These are phyloP conservation scores for Candida xyloterini DNA, from an alignment of 805 yeast genomes.

Conservation along the genomic window DNA sequence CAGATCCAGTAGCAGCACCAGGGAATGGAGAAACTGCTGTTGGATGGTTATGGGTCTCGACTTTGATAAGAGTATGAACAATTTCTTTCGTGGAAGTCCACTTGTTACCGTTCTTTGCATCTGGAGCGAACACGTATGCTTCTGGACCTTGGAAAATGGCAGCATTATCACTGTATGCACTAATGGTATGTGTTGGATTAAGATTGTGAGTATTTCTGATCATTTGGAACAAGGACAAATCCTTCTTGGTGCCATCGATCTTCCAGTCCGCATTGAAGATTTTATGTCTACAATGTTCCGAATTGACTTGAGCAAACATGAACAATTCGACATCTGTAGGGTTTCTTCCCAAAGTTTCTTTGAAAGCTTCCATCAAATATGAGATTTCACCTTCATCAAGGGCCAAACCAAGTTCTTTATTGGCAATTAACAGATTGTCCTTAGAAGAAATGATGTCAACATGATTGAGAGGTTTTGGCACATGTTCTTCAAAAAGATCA, in stretches of 20 bases:
- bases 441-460: conserved; percentile 59
- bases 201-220: conserved; percentile 87
- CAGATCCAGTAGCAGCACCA: conserved; percentile 99
- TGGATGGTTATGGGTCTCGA: conserved; percentile 98
- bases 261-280: conserved; percentile 99
- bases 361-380: conserved; percentile 81
- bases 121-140: conserved; percentile 78
- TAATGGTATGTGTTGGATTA: conserved; percentile 77
- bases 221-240: conserved; percentile 83
- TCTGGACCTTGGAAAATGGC: conserved; percentile 88
- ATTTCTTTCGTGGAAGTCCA: conserved; percentile 76
- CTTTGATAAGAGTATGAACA: conserved; percentile 89
- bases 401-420: conserved; percentile 87
- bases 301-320: conserved; percentile 99
- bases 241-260: conserved; percentile 77
- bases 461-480: conserved; percentile 78
- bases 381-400: conserved; percentile 90
- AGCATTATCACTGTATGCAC: conserved; percentile 97
- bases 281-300: conserved; percentile 99
- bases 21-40: conserved; percentile 99
- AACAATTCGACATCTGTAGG: conserved; percentile 98
- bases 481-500: conserved; percentile 73
- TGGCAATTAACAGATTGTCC: conserved; percentile 69
- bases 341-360: conserved; percentile 69
- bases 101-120: conserved; percentile 54